A percentile compares a stretch with the other conserved stretches of the same genome.
phyloP scores from a whole-genome alignment of 2,329 filamentous ascomycete genomes.

The Fusarium transvaalense region DNA sequence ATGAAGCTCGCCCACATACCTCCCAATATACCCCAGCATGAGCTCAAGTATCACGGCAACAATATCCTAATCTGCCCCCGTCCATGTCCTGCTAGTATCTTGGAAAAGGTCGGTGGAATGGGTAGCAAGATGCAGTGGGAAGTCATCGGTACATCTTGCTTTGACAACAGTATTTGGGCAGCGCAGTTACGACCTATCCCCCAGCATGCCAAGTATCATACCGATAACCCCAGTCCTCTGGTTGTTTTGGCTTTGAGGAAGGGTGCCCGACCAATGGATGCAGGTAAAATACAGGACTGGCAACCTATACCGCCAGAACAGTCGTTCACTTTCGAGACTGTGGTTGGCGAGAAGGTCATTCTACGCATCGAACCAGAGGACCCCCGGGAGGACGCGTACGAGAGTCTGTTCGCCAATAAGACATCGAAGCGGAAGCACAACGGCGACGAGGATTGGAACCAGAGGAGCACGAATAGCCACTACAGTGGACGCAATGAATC shows the following conservation, averaged over 20 bases:
- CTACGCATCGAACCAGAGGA: conserved; percentile 83
- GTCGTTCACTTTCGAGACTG: conserved; percentile 82
- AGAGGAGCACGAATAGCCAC: conserved; percentile 51
- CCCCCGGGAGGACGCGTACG: conserved; percentile 70
- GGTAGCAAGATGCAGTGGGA: conserved; percentile 87
- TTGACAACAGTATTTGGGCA: conserved; percentile 89
- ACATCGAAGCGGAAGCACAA: conserved; percentile 70
- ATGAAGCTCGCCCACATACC: conserved; percentile 77
- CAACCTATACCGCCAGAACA: conserved; percentile 78
- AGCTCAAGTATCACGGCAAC: conserved; percentile 86
- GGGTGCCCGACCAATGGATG: conserved; percentile 82
- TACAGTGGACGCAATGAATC: conserved; percentile 57
- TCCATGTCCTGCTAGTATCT: conserved; percentile 76
- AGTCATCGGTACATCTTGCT: conserved; percentile 79
- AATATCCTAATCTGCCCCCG: conserved; percentile 90
- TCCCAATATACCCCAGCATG: conserved; percentile 70
- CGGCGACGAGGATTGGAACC: conserved; percentile 59
- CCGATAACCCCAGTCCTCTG: conserved; percentile 81
- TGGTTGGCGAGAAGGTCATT: conserved; percentile 87
- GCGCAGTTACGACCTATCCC: conserved; percentile 81
- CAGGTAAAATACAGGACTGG: conserved; percentile 86
- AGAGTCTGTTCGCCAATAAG: conserved; percentile 72
- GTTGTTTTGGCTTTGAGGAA: conserved; percentile 86
- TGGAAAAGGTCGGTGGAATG: conserved; percentile 88
- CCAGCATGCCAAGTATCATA: conserved; percentile 75